Evolutionary conservation across 306 rosid species (phyloP).

Genomic region (Quercus suber): DNA sequence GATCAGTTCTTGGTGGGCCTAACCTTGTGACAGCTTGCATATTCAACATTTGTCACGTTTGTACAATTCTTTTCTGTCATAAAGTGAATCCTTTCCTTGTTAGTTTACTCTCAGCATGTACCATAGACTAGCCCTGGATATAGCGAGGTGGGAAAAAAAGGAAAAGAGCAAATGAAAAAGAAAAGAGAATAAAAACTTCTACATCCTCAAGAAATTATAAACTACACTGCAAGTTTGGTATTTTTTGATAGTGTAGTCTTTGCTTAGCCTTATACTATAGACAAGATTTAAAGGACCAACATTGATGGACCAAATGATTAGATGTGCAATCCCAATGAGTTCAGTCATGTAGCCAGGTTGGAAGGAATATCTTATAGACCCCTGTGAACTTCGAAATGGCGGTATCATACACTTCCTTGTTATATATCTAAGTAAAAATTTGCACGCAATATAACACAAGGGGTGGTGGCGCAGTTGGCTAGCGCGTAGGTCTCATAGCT

Average conservation of each 20-base stretch:
- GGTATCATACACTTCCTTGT: too few relatives aligned
- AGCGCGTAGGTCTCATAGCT: conserved; percentile 51
- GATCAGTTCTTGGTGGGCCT: neutral
- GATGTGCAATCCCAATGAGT: too few relatives aligned
- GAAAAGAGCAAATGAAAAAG: neutral
- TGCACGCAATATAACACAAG: neutral
- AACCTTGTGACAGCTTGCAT: neutral
- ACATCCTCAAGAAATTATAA: neutral
- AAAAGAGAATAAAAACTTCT: neutral
- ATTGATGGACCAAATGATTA: too few relatives aligned
- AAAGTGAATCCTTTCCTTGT: neutral
- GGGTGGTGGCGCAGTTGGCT: conserved; percentile 50
- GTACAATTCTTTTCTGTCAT: neutral
- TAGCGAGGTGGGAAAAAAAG: neutral
- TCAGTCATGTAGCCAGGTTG: neutral
- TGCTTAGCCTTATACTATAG: too few relatives aligned
- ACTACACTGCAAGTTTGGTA: conserved; percentile 37
- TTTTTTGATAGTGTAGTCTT: neutral
- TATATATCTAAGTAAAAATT: too few relatives aligned
- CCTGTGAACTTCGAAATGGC: too few relatives aligned
- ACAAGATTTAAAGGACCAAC: too few relatives aligned
- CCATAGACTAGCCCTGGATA: neutral
- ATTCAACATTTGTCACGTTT: neutral
- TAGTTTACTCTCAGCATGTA: neutral
- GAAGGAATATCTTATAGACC: neutral